Evolutionary conservation across 2,329 filamentous ascomycete species (phyloP).

Genomic region (Trichoderma gracile): DNA sequence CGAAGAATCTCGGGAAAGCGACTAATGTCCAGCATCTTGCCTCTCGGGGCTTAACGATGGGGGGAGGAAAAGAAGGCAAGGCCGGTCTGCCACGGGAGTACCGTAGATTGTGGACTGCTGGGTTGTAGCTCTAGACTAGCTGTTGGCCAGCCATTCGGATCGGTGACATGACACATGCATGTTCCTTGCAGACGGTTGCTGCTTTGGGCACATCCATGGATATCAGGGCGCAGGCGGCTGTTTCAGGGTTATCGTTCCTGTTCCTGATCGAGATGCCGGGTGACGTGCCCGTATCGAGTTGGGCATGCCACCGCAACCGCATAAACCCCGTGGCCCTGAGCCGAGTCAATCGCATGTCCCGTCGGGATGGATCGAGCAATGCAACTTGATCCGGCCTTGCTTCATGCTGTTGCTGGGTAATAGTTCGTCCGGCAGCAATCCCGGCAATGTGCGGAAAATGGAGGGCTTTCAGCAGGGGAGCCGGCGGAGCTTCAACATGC

Average conservation of each 20-base stretch:
- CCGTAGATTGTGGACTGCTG: neutral
- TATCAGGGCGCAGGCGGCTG: no score
- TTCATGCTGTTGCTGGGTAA: neutral
- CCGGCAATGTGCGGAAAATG: conserved; percentile 4
- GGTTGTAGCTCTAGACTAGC: neutral
- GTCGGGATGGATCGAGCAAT: neutral
- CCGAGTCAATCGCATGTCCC: no score
- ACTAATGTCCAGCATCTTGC: neutral
- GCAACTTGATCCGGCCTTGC: neutral
- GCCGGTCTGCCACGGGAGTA: neutral
- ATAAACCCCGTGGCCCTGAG: no score
- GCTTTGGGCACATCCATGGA: neutral
- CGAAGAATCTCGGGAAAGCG: no score
- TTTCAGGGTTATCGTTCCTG: no score
- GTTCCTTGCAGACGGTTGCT: neutral
- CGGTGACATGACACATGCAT: neutral
- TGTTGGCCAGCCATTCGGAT: neutral
- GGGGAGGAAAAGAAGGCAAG: neutral
- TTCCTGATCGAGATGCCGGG: no score
- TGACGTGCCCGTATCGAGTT: no score
- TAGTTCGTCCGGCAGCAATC: neutral
- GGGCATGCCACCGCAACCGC: no score
- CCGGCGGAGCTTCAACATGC: neutral
- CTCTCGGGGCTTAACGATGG: neutral
- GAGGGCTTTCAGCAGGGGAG: neutral